Conservation (phyloP, 768 basidiomycete species). For the Mycena pura region DNA sequence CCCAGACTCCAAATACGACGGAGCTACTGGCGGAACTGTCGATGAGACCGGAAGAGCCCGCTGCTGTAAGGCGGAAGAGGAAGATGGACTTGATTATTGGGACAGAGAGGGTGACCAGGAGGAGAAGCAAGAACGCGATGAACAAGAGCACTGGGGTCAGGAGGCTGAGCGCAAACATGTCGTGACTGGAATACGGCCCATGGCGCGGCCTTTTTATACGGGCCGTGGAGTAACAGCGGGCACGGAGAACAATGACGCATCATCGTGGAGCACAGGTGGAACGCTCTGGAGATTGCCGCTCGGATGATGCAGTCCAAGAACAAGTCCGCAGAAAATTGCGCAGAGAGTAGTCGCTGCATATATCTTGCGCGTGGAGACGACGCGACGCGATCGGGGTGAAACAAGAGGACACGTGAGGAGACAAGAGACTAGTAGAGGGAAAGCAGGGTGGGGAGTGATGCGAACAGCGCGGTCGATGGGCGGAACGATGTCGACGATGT, state of each 20-base stretch:
- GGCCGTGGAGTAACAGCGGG: constrained; percentile 1
- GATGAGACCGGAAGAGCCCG: constrained; percentile 40
- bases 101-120: constrained; percentile 66
- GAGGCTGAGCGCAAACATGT: constrained; percentile 29
- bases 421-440: no score
- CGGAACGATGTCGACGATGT: no score
- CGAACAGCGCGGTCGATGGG: no score
- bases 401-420: background rate
- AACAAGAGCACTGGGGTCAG: constrained; percentile 52
- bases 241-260: constrained; percentile 14
- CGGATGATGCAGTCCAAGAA: background rate
- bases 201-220: no score
- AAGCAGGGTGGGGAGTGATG: no score
- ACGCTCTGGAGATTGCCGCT: background rate
- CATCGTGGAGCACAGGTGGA: background rate
- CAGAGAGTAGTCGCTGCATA: no score
- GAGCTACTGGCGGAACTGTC: constrained; percentile 41
- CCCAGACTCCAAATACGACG: constrained; percentile 67
- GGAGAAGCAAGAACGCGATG: constrained; percentile 63
- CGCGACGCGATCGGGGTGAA: background rate
- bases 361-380: no score
- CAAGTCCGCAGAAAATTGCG: no score
- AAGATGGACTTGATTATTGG: constrained; percentile 64
- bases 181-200: no score
- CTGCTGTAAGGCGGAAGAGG: constrained; percentile 56